A percentile compares a stretch with the other conserved stretches of the same genome.
phyloP scores from a whole-genome alignment of 2,329 filamentous ascomycete species.

The Colletotrichum sp. region DNA sequence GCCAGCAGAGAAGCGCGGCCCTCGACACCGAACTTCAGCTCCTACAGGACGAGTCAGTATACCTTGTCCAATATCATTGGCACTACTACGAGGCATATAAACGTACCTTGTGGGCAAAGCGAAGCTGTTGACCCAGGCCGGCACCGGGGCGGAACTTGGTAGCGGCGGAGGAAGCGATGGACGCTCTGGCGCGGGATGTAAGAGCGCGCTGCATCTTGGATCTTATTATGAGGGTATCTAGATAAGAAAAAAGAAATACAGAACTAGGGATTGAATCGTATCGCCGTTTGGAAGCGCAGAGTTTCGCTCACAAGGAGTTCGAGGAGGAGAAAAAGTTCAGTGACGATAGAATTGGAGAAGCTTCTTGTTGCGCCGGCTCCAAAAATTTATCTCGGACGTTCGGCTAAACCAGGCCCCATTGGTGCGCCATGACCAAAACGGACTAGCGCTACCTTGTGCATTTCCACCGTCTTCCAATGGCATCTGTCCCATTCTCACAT shows the following conservation, averaged over 20 bases:
- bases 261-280: constrained; percentile 32
- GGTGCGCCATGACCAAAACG: constrained; percentile 31
- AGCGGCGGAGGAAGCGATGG: constrained; percentile 75
- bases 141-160: constrained; percentile 68
- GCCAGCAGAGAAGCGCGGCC: constrained; percentile 85
- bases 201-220: constrained; percentile 93
- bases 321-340: constrained; percentile 27
- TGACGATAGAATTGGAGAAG: constrained; percentile 20
- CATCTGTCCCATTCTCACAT: constrained; percentile 27
- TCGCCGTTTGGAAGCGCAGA: constrained; percentile 30
- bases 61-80: constrained; percentile 20
- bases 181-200: constrained; percentile 79
- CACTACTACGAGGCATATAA: not conserved
- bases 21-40: constrained; percentile 98
- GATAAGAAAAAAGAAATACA: constrained; percentile 32
- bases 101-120: constrained; percentile 95
- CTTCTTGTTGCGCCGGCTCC: constrained; percentile 25
- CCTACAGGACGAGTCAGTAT: constrained; percentile 59
- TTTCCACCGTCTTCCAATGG: constrained; percentile 44
- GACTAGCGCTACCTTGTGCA: constrained; percentile 31
- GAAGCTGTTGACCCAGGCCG: constrained; percentile 82
- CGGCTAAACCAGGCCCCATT: constrained; percentile 44
- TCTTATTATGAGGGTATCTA: constrained; percentile 32
- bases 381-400: constrained; percentile 47
- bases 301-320: constrained; percentile 27